A percentile compares a stretch with the other conserved stretches of the same genome.
Evolutionary conservation across 31 red algal genomes (phyloP).

Genomic region (Odonthalia washingtoniensis): DNA sequence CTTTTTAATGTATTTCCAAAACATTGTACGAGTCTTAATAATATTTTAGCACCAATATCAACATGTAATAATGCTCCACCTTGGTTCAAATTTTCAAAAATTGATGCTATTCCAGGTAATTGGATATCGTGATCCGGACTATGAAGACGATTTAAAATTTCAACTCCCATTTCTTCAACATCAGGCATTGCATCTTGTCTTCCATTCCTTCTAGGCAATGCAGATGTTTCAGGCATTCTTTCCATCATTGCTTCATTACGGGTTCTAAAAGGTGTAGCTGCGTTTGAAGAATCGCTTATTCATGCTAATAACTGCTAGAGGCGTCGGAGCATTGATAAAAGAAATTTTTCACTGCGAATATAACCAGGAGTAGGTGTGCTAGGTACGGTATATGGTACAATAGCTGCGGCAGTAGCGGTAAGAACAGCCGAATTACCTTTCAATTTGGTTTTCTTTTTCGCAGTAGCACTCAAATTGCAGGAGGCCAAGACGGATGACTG

Average conservation of each 20-base stretch:
- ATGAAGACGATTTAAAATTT: slow-evolving; percentile 46
- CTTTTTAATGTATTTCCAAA: slow-evolving; percentile 60
- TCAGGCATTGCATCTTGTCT: neutral
- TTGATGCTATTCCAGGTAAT: slow-evolving; percentile 63
- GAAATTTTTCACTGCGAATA: slow-evolving; percentile 74
- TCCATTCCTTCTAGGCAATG: slow-evolving; percentile 36
- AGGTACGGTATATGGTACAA: too few species aligned
- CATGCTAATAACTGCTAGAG: slow-evolving; percentile 63
- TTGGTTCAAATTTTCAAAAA: slow-evolving; percentile 66
- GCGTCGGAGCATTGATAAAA: slow-evolving; percentile 70
- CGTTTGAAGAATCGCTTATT: slow-evolving; percentile 62
- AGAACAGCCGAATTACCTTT: too few species aligned
- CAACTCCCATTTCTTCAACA: slow-evolving; percentile 23
- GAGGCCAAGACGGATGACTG: neutral
- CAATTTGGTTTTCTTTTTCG: neutral
- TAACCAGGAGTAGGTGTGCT: slow-evolving; percentile 48
- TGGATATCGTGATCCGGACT: slow-evolving; percentile 53
- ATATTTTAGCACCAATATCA: slow-evolving; percentile 31
- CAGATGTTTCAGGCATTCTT: slow-evolving; percentile 43
- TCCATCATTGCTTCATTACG: slow-evolving; percentile 24
- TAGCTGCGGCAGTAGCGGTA: too few species aligned
- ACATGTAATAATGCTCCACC: slow-evolving; percentile 43
- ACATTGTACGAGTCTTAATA: slow-evolving; percentile 61
- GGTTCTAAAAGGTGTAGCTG: slow-evolving; percentile 54
- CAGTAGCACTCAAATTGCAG: neutral